Evolutionary conservation across 768 basidiomycete genomes (phyloP), one percentile per base, ranked within the genome.

Genomic region (Sporobolomyces pararoseus): DNA sequence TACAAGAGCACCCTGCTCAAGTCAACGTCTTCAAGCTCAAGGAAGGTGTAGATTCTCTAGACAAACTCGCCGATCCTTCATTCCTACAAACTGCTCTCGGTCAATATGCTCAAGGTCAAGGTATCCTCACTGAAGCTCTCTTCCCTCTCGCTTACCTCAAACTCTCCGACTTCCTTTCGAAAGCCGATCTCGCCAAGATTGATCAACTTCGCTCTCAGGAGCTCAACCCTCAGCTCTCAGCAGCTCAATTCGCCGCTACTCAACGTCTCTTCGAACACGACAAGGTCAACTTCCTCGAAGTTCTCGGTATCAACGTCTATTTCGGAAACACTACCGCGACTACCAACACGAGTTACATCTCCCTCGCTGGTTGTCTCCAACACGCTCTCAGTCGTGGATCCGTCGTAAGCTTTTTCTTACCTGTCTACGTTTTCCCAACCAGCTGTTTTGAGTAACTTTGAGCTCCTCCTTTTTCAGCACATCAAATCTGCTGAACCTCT

Each of bases 321-420:
- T 65, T 70, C 25, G 69, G 67, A 25, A 52, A 62, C 51, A 16
- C 57, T 29, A 47, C 35, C 0, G 80, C 81, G 0, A 79, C 78
- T 64, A 71, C 79, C 0, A 82, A 81, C 1, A 83, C 83, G 73
- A 79, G 76, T 25, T 85, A 85, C 71, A 52, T 83, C 29, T 81
- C 82, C 0, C 50, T 84, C 21, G 55, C 65, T 0, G 50, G 44
- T 16, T 65, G 64, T 34, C 34, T 65, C 0, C 73, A 74, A 53
- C 69, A 74, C 47, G 23, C 63, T 21, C 64, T 74, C 25, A 35
- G 46, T 23, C 57, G 73, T 1, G 73, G 73, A 17, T 27, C 1
- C 19, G 51, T 72, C 50, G 71, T 72, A 27, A 29, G 65, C 23
- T 17, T 37, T 32, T 19, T 10, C 57, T 31, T 19, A 2, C 50